Evolutionary conservation across 2,329 filamentous ascomycete genomes (phyloP).

Genomic region (Apiospora rasikravindrae): DNA sequence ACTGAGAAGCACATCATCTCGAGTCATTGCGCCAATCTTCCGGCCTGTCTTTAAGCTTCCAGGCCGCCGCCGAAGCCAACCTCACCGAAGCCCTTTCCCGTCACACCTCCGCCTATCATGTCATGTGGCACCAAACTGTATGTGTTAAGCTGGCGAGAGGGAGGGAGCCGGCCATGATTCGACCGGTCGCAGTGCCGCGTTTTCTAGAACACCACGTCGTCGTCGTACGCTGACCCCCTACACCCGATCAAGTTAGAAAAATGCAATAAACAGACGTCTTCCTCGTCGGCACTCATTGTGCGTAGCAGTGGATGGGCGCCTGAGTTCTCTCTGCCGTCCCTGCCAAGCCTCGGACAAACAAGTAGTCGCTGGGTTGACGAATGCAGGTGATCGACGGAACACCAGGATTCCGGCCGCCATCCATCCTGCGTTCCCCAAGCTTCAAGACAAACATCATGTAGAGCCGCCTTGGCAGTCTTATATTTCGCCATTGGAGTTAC

Average conservation of each 20-base stretch:
- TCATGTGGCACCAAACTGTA: constrained; percentile 1
- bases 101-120: constrained; percentile 1
- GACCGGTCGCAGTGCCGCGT: no score
- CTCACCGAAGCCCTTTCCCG: constrained; percentile 2
- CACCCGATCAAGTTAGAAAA: neutral
- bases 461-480: constrained; percentile 12
- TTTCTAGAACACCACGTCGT: neutral
- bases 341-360: constrained; percentile 5
- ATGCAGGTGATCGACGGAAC: constrained; percentile 15
- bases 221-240: neutral
- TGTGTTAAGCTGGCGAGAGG: neutral
- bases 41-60: neutral
- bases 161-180: neutral
- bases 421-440: constrained; percentile 1
- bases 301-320: neutral
- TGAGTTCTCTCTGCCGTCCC: neutral
- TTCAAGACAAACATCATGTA: constrained; percentile 8
- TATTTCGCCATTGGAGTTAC: neutral
- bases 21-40: neutral
- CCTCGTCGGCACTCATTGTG: neutral
- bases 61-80: neutral
- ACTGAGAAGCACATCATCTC: constrained; percentile 1
- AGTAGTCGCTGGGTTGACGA: neutral
- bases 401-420: constrained; percentile 3
- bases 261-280: neutral